Percentiles rank a stretch among this genome's conserved stretches.
These are phyloP conservation scores for Licmophora abbreviata DNA, from an alignment of 108 stramenopile genomes.

Conservation along the genomic window DNA sequence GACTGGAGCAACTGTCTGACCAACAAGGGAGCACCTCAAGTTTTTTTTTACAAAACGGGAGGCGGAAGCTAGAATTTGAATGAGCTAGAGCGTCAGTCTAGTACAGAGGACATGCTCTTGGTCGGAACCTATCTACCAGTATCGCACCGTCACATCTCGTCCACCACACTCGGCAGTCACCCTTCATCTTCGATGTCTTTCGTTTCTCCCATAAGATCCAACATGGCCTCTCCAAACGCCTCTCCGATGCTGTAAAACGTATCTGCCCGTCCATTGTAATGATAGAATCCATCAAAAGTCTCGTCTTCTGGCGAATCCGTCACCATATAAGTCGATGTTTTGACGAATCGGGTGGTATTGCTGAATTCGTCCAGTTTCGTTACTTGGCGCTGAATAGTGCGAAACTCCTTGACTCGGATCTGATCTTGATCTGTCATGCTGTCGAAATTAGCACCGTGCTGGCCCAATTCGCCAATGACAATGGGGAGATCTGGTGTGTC, in stretches of 20 bases:
- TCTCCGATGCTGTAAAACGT: slow-evolving; percentile 20
- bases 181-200: too few species aligned
- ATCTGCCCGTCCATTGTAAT: slow-evolving; percentile 21
- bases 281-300: slow-evolving; percentile 14
- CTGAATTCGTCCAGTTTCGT: slow-evolving; percentile 9
- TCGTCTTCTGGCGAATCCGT: neutral
- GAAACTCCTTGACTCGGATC: slow-evolving; percentile 4
- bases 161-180: too few species aligned
- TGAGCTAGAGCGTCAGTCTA: too few species aligned
- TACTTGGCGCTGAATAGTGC: slow-evolving; percentile 11
- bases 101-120: too few species aligned
- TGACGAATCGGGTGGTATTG: slow-evolving; percentile 12
- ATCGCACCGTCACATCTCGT: too few species aligned
- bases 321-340: slow-evolving; percentile 8
- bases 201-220: slow-evolving; percentile 6
- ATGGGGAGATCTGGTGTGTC: slow-evolving; percentile 21
- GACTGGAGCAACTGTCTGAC: too few species aligned
- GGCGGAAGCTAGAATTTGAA: too few species aligned
- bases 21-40: too few species aligned
- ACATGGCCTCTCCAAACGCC: slow-evolving; percentile 18
- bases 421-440: neutral
- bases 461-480: slow-evolving; percentile 20
- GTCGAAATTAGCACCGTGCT: slow-evolving; percentile 3
- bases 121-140: too few species aligned
- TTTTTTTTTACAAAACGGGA: too few species aligned